These are phyloP conservation scores for Pythium oligandrum DNA, from an alignment of 352 stramenopile genomes.

Conservation along the genomic window DNA sequence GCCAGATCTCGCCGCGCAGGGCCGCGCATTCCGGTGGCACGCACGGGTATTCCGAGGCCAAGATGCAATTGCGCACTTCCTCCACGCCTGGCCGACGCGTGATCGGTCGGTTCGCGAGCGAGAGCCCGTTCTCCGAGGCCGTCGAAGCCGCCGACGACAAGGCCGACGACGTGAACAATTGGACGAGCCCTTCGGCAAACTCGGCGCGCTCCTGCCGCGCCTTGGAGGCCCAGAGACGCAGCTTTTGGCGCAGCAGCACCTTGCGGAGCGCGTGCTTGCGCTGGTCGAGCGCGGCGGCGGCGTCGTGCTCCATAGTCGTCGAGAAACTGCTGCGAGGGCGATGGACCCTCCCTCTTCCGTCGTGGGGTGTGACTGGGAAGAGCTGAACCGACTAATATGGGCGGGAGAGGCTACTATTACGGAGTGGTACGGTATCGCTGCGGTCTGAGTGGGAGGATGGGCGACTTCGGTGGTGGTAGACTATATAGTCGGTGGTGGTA, in stretches of 20 bases:
- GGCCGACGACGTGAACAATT: slow-evolving; percentile 52
- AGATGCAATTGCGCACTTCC: slow-evolving; percentile 58
- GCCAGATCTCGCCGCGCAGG: slow-evolving; percentile 72
- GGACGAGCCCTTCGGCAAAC: slow-evolving; percentile 46
- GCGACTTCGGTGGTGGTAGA: no score
- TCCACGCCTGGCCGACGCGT: slow-evolving; percentile 72
- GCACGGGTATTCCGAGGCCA: slow-evolving; percentile 39
- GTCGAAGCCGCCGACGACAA: slow-evolving; percentile 11
- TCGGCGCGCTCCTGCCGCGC: slow-evolving; percentile 45
- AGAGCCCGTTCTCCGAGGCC: background rate
- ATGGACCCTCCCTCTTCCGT: background rate
- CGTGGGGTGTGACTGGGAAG: no score
- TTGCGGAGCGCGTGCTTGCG: slow-evolving; percentile 29
- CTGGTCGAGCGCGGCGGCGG: slow-evolving; percentile 1
- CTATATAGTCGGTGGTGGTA: no score
- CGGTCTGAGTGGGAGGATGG: no score
- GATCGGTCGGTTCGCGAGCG: slow-evolving; percentile 33
- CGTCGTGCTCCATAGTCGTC: slow-evolving; percentile 8
- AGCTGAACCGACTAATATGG: no score
- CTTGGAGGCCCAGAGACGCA: slow-evolving; percentile 59
- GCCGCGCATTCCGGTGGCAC: slow-evolving; percentile 44
- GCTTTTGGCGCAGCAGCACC: slow-evolving; percentile 37
- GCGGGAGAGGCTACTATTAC: no score
- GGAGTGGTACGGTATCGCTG: no score
- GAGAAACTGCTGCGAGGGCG: background rate